Percentiles rank a stretch among this genome's conserved stretches.
Conservation (phyloP, 2,329 filamentous ascomycete genomes). For the Phaeophleospora eucalypticola region DNA sequence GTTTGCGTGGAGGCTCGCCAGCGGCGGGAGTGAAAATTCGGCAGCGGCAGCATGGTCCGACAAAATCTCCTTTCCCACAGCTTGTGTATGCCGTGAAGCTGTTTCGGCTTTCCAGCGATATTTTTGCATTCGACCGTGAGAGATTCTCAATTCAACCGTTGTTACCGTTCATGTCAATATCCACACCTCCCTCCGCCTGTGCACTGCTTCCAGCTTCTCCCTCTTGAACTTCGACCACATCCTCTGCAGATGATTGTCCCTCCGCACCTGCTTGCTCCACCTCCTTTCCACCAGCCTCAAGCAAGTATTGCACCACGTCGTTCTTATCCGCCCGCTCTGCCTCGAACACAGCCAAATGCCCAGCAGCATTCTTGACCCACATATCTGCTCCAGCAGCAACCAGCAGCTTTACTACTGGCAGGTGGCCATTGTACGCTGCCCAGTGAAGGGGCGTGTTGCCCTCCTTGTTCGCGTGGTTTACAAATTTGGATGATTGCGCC, state of each 20-base stretch:
- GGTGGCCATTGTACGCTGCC: slow-evolving; percentile 85
- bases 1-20: no score
- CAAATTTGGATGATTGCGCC: slow-evolving; percentile 39
- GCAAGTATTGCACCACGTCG: slow-evolving; percentile 46
- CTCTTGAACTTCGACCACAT: slow-evolving; percentile 20
- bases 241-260: slow-evolving; percentile 18
- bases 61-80: no score
- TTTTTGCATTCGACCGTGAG: no score
- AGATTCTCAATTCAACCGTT: neutral
- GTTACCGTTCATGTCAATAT: neutral
- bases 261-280: slow-evolving; percentile 23
- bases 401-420: slow-evolving; percentile 73
- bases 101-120: no score
- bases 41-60: no score
- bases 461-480: slow-evolving; percentile 69
- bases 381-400: slow-evolving; percentile 74
- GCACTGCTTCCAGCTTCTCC: slow-evolving; percentile 14
- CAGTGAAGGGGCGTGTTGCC: slow-evolving; percentile 93
- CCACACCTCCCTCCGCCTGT: slow-evolving; percentile 8
- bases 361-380: slow-evolving; percentile 73
- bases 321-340: slow-evolving; percentile 48
- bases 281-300: slow-evolving; percentile 43
- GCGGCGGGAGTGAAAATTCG: no score
- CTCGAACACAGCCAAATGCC: slow-evolving; percentile 60
- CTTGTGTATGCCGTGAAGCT: no score